A percentile compares a stretch with the other conserved stretches of the same genome.
phyloP scores from a whole-genome alignment of 257 asterid genomes.

The Capsicum chinense region DNA sequence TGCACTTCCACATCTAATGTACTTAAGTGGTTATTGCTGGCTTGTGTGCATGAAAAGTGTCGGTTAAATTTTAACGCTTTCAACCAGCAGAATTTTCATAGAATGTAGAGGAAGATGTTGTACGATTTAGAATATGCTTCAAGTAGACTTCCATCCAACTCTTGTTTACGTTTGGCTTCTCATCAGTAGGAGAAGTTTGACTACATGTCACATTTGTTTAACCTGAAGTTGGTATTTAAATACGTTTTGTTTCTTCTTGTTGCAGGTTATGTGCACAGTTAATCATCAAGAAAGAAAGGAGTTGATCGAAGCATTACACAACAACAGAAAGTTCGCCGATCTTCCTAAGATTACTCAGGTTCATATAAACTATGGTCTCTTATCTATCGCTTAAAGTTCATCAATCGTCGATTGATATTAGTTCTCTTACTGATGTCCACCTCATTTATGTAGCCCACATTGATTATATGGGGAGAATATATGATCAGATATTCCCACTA shows the following conservation, averaged over 20 bases:
- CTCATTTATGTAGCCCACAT: slow-evolving; percentile 56
- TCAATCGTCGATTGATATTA: background rate
- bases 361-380: background rate
- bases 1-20: background rate
- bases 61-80: too few species aligned
- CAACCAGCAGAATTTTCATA: too few species aligned
- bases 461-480: slow-evolving; percentile 79
- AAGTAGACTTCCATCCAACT: background rate
- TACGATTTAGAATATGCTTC: background rate
- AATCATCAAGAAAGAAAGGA: slow-evolving; percentile 71
- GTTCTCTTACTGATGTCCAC: background rate
- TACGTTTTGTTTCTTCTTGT: background rate
- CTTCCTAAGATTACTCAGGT: slow-evolving; percentile 85
- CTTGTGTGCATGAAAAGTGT: too few species aligned
- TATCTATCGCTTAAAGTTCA: background rate
- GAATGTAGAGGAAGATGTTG: background rate
- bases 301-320: slow-evolving; percentile 66
- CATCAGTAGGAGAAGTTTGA: background rate
- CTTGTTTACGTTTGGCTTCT: background rate
- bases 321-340: slow-evolving; percentile 64
- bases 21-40: too few species aligned
- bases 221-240: slow-evolving; percentile 18
- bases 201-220: slow-evolving; percentile 2
- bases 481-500: slow-evolving; percentile 73
- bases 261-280: slow-evolving; percentile 77